Evolutionary conservation across 2,329 filamentous ascomycete genomes (phyloP), one percentile per base, ranked within the genome.

Genomic region (Penicillium sclerotiorum): DNA sequence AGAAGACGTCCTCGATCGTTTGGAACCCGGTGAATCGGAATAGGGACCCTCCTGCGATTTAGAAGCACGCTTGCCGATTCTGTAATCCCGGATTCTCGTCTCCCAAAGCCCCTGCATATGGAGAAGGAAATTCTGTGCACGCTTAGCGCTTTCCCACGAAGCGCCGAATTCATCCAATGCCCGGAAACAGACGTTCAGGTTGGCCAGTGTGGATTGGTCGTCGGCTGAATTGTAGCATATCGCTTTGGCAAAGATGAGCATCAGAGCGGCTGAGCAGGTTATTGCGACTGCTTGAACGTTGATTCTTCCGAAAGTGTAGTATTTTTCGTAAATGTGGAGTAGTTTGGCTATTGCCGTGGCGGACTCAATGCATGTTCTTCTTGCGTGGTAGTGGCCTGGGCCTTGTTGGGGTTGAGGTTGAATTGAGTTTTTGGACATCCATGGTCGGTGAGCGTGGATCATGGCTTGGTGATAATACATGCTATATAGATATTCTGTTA

Each of bases 391-490:
- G 15, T 61, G 59, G 8, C 65, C 63, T 27, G 49, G 33, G 3
- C 45, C 49, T 41, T 61, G 59, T 5, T 57, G 58, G 1, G 64
- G 65, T 20, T 59, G 55, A 1, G 67, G 65, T 36, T 70, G 67
- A 6, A 65, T 57, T 32, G 55, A 53, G 5, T 51, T 48, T 33
- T 64, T 56, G 12, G 68, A 69, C 33, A 70, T 64, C 60, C 62
- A 71, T 3, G 70, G 70, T 4, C 70, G 58, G 46, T 70, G 67
- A 17, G 61, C 53, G 41, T 68, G 60, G 18, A 70, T 70, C 17
- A 66, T 60, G 13, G 59, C 54, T 46, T 67, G 62, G 37, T 69
- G 55, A 41, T 69, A 70, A 41, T 68, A 62, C 56, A 70, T 63
- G 45, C 59, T 52, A 18, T 9, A 18, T 27, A 15, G 20, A n/a